A percentile compares a stretch with the other conserved stretches of the same genome.
Evolutionary conservation across 2,329 filamentous ascomycete genomes (phyloP).

Genomic region (Helicocarpus griseus): DNA sequence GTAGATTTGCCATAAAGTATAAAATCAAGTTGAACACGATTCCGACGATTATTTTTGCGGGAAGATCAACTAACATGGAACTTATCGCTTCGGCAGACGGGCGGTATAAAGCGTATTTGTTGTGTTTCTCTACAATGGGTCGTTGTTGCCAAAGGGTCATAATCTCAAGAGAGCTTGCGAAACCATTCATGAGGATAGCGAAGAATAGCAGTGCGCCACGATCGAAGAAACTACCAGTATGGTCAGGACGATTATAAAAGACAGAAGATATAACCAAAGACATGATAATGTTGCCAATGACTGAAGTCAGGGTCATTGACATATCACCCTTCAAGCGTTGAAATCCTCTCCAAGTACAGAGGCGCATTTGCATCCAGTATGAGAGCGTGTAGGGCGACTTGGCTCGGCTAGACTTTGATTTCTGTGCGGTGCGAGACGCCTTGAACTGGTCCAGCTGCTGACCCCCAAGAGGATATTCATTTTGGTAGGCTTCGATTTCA

Average conservation of each 20-base stretch:
- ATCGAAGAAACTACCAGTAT: constrained; percentile 65
- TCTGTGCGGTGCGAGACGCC: constrained; percentile 31
- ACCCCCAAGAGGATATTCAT: constrained; percentile 29
- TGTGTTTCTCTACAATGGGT: constrained; percentile 84
- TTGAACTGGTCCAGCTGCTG: constrained; percentile 10
- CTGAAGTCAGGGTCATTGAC: constrained; percentile 58
- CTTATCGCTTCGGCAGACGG: constrained; percentile 67
- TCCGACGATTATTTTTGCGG: constrained; percentile 65
- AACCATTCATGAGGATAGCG: constrained; percentile 76
- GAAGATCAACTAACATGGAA: constrained; percentile 78
- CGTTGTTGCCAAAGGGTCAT: constrained; percentile 79
- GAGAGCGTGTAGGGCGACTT: constrained; percentile 79
- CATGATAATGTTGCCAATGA: constrained; percentile 62
- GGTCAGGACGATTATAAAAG: constrained; percentile 63
- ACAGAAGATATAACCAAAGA: constrained; percentile 69
- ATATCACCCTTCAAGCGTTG: constrained; percentile 67
- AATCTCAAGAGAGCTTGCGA: constrained; percentile 69
- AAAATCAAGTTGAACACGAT: constrained; percentile 69
- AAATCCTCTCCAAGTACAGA: constrained; percentile 76
- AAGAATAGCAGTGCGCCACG: constrained; percentile 79
- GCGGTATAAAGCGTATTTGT: constrained; percentile 79
- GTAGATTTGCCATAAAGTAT: constrained; percentile 81
- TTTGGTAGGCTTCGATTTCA: constrained; percentile 37
- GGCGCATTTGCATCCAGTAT: constrained; percentile 60
- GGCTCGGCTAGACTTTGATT: constrained; percentile 42